Conservation (phyloP, 2,329 filamentous ascomycete species). For the Aspergillus tanneri region DNA sequence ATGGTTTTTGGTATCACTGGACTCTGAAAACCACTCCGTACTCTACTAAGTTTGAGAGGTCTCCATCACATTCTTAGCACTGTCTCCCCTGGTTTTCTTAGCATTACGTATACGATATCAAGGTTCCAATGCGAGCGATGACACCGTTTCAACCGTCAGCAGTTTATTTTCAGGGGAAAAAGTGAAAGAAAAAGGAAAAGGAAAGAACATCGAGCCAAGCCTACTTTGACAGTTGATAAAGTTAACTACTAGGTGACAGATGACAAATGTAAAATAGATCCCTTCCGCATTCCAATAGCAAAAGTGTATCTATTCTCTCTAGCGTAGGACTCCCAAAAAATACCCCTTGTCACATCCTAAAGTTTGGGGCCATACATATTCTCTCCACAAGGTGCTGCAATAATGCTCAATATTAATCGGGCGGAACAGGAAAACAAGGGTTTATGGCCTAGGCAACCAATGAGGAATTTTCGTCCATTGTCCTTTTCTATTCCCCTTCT, state of each 20-base stretch:
- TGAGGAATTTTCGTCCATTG: background rate
- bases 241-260: background rate
- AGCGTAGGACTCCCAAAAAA: no score
- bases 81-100: background rate
- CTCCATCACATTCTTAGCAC: background rate
- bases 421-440: background rate
- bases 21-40: background rate
- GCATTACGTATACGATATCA: background rate
- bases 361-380: background rate
- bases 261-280: no score
- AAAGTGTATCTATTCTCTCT: no score
- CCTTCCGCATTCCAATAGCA: no score
- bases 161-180: background rate
- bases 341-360: background rate
- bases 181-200: background rate
- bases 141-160: background rate
- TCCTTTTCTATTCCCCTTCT: background rate
- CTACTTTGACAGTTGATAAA: background rate
- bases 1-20: slow-evolving; percentile 1
- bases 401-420: background rate
- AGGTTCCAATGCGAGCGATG: background rate
- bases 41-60: background rate
- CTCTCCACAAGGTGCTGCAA: background rate
- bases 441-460: background rate
- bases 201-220: background rate